Percentiles rank a stretch among this genome's conserved stretches.
Conservation (phyloP, 352 stramenopile genomes). For the Thraustotheca clavata region DNA sequence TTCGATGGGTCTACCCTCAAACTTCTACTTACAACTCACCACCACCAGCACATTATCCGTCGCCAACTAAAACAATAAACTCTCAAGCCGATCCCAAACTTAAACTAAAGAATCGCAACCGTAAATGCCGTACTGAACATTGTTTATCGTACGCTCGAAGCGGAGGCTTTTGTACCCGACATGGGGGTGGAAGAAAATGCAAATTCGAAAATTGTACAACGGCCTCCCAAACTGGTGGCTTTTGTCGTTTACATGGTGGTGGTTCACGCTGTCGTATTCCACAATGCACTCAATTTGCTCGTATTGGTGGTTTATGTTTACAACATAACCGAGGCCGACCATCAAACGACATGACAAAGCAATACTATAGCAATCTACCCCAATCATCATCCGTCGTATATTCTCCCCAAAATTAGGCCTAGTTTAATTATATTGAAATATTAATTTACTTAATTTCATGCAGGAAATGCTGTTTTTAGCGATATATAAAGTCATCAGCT, state of each 20-base stretch:
- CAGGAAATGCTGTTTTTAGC: too few species aligned
- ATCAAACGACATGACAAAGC: background rate
- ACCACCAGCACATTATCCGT: background rate
- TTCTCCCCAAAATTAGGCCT: too few species aligned
- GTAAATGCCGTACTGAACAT: slow-evolving; percentile 17
- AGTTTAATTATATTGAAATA: too few species aligned
- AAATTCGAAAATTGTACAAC: slow-evolving; percentile 13
- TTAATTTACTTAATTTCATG: too few species aligned
- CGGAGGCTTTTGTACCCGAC: slow-evolving; percentile 19
- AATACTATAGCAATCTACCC: too few species aligned
- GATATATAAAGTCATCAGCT: too few species aligned
- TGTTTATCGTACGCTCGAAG: slow-evolving; percentile 20
- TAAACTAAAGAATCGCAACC: slow-evolving; percentile 22
- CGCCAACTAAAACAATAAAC: background rate
- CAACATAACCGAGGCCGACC: slow-evolving; percentile 12
- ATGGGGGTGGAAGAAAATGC: slow-evolving; percentile 22
- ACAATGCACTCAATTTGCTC: slow-evolving; percentile 14
- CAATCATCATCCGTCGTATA: too few species aligned
- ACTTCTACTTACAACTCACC: background rate
- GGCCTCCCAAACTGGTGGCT: slow-evolving; percentile 21
- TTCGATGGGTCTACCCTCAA: background rate
- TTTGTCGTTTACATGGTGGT: slow-evolving; percentile 17
- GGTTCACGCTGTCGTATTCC: slow-evolving; percentile 15
- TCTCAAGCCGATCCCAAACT: background rate
- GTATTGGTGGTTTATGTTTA: slow-evolving; percentile 18